These are phyloP conservation scores for Sarcomyxa edulis DNA, from an alignment of 768 basidiomycete genomes.

Conservation along the genomic window DNA sequence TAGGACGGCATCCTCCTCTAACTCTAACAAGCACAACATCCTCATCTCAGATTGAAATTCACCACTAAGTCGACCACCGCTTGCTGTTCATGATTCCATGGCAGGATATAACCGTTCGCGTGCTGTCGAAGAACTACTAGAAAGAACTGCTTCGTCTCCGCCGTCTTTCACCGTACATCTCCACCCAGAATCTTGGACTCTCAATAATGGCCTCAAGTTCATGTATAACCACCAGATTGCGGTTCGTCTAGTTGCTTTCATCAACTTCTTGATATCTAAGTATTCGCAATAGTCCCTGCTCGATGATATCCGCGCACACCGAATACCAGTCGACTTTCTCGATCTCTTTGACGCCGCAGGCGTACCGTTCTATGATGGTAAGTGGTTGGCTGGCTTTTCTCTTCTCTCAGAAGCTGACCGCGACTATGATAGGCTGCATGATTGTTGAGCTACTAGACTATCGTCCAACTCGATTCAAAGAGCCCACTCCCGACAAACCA, in stretches of 20 bases:
- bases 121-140: constrained; percentile 54
- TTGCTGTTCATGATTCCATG: constrained; percentile 45
- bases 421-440: constrained; percentile 58
- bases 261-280: constrained; percentile 2
- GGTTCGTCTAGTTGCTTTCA: constrained; percentile 29
- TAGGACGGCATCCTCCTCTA: too few relatives aligned
- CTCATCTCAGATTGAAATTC: too few relatives aligned
- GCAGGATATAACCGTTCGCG: constrained; percentile 72
- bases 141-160: constrained; percentile 45
- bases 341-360: constrained; percentile 70
- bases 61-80: too few relatives aligned
- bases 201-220: constrained; percentile 80
- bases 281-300: constrained; percentile 52
- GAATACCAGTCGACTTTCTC: constrained; percentile 83
- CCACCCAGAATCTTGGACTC: constrained; percentile 74
- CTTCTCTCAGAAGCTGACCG: constrained; percentile 1
- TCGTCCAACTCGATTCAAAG: constrained; percentile 52
- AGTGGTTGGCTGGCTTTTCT: constrained; percentile 13
- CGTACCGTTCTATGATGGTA: constrained; percentile 83
- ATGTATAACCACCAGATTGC: constrained; percentile 76
- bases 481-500: constrained; percentile 52
- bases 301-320: constrained; percentile 77
- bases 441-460: constrained; percentile 82
- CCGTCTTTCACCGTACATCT: constrained; percentile 80
- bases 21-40: too few relatives aligned